phyloP scores from a whole-genome alignment of 1,139 yeast genomes.

The Schwanniomyces etchellsii region DNA sequence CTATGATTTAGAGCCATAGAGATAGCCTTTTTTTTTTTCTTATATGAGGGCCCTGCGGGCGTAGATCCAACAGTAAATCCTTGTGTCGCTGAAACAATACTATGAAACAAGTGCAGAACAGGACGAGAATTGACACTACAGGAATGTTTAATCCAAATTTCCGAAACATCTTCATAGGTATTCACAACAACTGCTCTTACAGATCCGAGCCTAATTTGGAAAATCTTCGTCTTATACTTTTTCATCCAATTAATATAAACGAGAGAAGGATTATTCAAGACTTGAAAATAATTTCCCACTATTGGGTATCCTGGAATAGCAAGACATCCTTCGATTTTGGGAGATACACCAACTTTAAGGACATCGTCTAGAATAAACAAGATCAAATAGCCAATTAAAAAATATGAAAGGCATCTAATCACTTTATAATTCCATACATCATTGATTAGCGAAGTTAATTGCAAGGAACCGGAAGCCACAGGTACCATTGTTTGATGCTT shows the following conservation, averaged over 20 bases:
- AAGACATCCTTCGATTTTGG: constrained; percentile 30
- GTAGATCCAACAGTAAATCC: constrained; percentile 76
- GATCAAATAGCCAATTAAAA: neutral
- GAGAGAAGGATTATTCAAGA: constrained; percentile 46
- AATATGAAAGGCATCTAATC: no score
- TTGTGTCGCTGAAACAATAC: constrained; percentile 54
- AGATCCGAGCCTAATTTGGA: constrained; percentile 59
- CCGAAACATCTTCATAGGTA: constrained; percentile 46
- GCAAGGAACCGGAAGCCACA: no score
- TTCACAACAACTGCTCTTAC: constrained; percentile 59
- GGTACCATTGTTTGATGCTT: no score
- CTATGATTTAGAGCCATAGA: constrained; percentile 43
- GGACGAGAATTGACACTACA: constrained; percentile 65
- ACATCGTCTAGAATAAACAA: constrained; percentile 10
- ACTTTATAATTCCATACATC: no score
- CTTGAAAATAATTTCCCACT: constrained; percentile 47
- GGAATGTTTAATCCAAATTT: constrained; percentile 51
- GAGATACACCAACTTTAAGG: constrained; percentile 17
- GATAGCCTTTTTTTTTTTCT: constrained; percentile 48
- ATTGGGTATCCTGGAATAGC: constrained; percentile 46
- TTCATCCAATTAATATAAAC: constrained; percentile 45
- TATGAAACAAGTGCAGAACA: constrained; percentile 60
- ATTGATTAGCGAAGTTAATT: no score
- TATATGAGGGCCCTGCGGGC: constrained; percentile 55
- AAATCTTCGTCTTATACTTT: constrained; percentile 39